phyloP scores from a whole-genome alignment of 805 yeast genomes.

The Candida yuanshanica region DNA sequence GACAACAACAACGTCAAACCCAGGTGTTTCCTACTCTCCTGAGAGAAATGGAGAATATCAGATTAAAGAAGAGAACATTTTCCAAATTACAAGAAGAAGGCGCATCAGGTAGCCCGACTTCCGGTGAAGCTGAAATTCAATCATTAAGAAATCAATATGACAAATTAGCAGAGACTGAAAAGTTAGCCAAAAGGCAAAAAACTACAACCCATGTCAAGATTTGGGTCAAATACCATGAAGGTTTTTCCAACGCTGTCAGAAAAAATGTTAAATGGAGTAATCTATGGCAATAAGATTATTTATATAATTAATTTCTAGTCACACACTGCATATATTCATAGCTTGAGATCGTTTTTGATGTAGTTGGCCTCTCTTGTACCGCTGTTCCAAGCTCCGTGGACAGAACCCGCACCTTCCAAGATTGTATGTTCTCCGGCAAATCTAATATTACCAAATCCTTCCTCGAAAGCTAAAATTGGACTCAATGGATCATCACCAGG shows the following conservation, averaged over 20 bases:
- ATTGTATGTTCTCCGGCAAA: slow-evolving; percentile 93
- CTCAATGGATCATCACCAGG: slow-evolving; percentile 68
- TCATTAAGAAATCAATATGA: slow-evolving; percentile 39
- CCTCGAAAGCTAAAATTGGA: slow-evolving; percentile 52
- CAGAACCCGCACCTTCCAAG: slow-evolving; percentile 85
- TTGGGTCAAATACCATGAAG: slow-evolving; percentile 92
- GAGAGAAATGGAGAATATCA: slow-evolving; percentile 25
- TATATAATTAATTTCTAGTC: too few species aligned
- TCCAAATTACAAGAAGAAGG: slow-evolving; percentile 15
- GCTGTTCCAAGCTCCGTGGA: slow-evolving; percentile 84
- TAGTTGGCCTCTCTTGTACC: slow-evolving; percentile 54
- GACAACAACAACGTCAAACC: slow-evolving; percentile 19
- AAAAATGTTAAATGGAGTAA: slow-evolving; percentile 75
- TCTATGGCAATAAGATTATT: slow-evolving; percentile 41
- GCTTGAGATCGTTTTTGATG: slow-evolving; percentile 21
- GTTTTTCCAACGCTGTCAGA: slow-evolving; percentile 86
- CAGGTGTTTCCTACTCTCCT: slow-evolving; percentile 17
- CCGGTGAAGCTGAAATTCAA: slow-evolving; percentile 16
- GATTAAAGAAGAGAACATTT: slow-evolving; percentile 28
- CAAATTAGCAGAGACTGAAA: slow-evolving; percentile 22
- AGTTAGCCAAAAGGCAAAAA: slow-evolving; percentile 24
- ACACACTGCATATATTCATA: background rate
- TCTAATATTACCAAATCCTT: slow-evolving; percentile 54
- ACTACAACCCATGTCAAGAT: slow-evolving; percentile 31
- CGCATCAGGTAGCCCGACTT: slow-evolving; percentile 1